These are phyloP conservation scores for Candida frijolesensis DNA, from an alignment of 1,139 yeast genomes.

Conservation along the genomic window DNA sequence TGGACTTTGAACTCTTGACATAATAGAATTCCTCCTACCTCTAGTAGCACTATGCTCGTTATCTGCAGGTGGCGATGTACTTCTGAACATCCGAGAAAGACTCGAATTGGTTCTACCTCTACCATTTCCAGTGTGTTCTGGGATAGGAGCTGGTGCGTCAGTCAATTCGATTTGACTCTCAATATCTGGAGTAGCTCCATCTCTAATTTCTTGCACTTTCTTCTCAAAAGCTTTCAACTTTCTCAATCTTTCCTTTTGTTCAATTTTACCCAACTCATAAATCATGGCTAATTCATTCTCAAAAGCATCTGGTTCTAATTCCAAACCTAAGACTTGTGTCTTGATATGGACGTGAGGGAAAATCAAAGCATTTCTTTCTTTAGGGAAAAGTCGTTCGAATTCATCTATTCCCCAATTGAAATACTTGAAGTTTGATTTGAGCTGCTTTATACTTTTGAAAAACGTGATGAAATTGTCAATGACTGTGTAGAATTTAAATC, in stretches of 20 bases:
- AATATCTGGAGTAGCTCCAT: slow-evolving; percentile 18
- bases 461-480: slow-evolving; percentile 66
- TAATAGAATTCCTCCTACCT: background rate
- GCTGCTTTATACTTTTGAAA: slow-evolving; percentile 60
- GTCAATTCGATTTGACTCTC: slow-evolving; percentile 22
- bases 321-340: slow-evolving; percentile 35
- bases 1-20: slow-evolving; percentile 7
- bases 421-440: slow-evolving; percentile 51
- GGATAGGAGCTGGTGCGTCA: slow-evolving; percentile 12
- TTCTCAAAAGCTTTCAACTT: slow-evolving; percentile 35
- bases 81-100: background rate
- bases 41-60: background rate
- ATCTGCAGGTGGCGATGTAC: background rate
- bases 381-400: slow-evolving; percentile 36
- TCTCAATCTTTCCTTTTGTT: slow-evolving; percentile 36
- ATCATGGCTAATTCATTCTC: slow-evolving; percentile 44
- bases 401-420: slow-evolving; percentile 41
- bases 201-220: slow-evolving; percentile 21
- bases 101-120: slow-evolving; percentile 1
- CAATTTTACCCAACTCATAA: slow-evolving; percentile 40
- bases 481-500: slow-evolving; percentile 64
- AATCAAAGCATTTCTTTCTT: slow-evolving; percentile 28
- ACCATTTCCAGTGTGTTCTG: background rate
- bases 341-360: slow-evolving; percentile 37
- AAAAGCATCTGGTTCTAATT: slow-evolving; percentile 46